These are phyloP conservation scores for Pittosporum tobira DNA, from an alignment of 129 eudicot genomes.

Conservation along the genomic window DNA sequence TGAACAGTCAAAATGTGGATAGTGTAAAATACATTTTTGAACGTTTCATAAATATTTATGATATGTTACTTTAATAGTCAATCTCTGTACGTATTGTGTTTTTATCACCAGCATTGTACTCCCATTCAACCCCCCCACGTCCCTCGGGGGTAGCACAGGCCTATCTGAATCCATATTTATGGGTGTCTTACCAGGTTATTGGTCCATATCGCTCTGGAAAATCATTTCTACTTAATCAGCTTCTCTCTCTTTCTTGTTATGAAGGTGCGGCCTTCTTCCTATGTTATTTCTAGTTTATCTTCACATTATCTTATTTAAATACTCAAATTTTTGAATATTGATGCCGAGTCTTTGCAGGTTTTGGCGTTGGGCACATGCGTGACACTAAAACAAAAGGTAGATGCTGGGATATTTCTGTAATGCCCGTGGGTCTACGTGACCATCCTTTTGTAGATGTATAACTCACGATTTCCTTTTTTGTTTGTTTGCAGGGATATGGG, in stretches of 20 bases:
- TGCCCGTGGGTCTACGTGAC: not conserved
- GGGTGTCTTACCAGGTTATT: constrained; percentile 61
- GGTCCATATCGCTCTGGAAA: constrained; percentile 99
- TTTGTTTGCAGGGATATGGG: constrained; percentile 75
- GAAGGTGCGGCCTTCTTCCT: constrained; percentile 46
- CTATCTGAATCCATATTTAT: constrained; percentile 1
- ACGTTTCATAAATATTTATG: too few relatives aligned
- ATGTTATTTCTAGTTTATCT: constrained; percentile 5
- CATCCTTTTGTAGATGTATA: constrained; percentile 7
- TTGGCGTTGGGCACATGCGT: constrained; percentile 99
- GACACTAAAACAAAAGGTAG: constrained; percentile 98
- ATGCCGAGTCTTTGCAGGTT: constrained; percentile 50
- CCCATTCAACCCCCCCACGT: not conserved
- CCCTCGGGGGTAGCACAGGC: not conserved
- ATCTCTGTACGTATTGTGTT: not conserved
- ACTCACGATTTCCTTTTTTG: not conserved
- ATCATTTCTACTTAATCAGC: constrained; percentile 93
- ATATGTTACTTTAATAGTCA: too few relatives aligned
- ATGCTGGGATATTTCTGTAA: not conserved
- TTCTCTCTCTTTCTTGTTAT: constrained; percentile 87
- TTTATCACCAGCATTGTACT: not conserved
- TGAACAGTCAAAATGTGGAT: too few relatives aligned
- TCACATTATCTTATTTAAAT: constrained; percentile 1
- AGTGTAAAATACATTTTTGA: too few relatives aligned
- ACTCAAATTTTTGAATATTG: constrained; percentile 10